phyloP scores from a whole-genome alignment of 345 rosid species.

The Syzygium aqueum region DNA sequence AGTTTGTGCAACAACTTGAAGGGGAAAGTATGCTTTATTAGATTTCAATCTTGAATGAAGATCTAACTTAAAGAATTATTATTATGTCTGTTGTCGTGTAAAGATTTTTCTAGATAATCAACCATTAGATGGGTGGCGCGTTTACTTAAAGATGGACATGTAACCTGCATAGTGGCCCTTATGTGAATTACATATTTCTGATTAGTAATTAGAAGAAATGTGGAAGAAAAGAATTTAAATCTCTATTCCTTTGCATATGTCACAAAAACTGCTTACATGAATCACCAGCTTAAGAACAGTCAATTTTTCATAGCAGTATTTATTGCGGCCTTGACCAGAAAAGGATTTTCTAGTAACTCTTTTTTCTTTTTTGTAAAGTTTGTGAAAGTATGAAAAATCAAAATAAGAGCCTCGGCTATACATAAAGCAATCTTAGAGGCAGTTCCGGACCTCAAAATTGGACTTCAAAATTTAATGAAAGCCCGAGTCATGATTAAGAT shows the following conservation, averaged over 20 bases:
- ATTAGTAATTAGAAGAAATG: neutral
- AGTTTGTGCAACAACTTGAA: neutral
- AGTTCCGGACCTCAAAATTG: neutral
- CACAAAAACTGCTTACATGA: neutral
- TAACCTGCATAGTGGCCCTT: neutral
- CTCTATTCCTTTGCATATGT: neutral
- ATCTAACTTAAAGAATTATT: neutral
- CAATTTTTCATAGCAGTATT: neutral
- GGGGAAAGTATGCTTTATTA: neutral
- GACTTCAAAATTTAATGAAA: neutral
- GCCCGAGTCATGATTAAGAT: neutral
- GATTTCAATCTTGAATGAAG: neutral
- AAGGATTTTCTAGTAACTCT: neutral
- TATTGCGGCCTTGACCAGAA: neutral
- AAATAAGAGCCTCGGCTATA: neutral
- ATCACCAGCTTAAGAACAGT: neutral
- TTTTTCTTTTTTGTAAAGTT: neutral
- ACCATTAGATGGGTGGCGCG: neutral
- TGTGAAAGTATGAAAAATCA: neutral
- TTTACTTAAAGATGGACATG: neutral
- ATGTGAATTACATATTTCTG: neutral
- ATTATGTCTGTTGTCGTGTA: neutral
- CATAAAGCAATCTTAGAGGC: neutral
- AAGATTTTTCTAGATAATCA: neutral
- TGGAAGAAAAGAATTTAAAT: neutral